Percentiles rank a stretch among this genome's conserved stretches.
Conservation (phyloP, 345 rosid species). For the Aethionema arabicum region DNA sequence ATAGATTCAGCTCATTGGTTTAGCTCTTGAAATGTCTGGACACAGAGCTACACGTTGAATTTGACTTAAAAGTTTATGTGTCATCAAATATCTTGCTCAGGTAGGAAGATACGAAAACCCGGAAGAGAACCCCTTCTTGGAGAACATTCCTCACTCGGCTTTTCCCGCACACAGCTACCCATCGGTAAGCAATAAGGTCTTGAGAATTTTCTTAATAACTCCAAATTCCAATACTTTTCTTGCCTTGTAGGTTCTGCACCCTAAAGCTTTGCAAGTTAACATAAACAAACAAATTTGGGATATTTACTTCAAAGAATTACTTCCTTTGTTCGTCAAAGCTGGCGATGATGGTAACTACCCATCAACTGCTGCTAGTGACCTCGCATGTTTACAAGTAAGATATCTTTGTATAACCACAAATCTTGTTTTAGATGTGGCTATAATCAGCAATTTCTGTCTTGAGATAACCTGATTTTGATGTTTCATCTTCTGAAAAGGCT, state of each 20-base stretch:
- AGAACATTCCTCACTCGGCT: constrained; percentile 44
- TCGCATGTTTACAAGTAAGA: constrained; percentile 72
- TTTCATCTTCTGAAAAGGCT: constrained; percentile 51
- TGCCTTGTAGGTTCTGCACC: constrained; percentile 54
- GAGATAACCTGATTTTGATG: background rate
- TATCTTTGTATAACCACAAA: background rate
- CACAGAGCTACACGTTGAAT: background rate
- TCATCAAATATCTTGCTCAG: constrained; percentile 31
- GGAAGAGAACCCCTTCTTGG: constrained; percentile 83
- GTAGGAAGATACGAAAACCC: constrained; percentile 77
- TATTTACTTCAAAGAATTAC: constrained; percentile 58
- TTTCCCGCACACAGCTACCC: constrained; percentile 47
- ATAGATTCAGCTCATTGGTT: background rate
- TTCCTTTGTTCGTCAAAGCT: constrained; percentile 59
- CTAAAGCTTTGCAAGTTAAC: constrained; percentile 57
- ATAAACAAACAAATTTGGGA: constrained; percentile 67
- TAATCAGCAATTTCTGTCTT: background rate
- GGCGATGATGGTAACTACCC: constrained; percentile 92
- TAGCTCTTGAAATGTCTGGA: background rate
- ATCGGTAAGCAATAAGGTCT: constrained; percentile 40
- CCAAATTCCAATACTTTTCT: background rate
- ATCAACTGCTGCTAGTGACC: constrained; percentile 62
- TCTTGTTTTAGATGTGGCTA: background rate
- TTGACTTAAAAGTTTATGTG: constrained; percentile 2
- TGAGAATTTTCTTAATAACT: constrained; percentile 5